phyloP scores from a whole-genome alignment of 1,284 basidiomycete species.

The Trichosporon faecale region DNA sequence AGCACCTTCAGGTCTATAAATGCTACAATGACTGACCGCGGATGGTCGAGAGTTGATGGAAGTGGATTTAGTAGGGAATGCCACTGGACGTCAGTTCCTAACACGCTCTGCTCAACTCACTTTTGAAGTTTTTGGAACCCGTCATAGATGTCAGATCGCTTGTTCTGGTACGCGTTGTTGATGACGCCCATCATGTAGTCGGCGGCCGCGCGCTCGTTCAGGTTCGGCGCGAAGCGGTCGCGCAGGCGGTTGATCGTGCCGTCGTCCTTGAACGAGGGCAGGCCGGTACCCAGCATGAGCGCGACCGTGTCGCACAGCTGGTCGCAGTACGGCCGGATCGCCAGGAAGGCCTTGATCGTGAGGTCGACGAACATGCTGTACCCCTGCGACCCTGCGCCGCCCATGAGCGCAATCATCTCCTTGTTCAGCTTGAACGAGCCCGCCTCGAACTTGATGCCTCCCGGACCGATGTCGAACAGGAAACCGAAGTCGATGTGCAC shows the following conservation, averaged over 20 bases:
- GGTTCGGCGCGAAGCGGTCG: slow-evolving; percentile 78
- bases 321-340: slow-evolving; percentile 83
- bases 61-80: slow-evolving; percentile 36
- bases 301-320: slow-evolving; percentile 84
- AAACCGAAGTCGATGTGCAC: slow-evolving; percentile 96
- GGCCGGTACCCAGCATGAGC: slow-evolving; percentile 89
- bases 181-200: slow-evolving; percentile 87
- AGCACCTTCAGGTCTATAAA: not conserved
- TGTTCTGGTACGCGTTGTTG: slow-evolving; percentile 90
- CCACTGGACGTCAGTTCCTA: slow-evolving; percentile 24
- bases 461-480: slow-evolving; percentile 84
- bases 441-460: slow-evolving; percentile 89
- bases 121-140: slow-evolving; percentile 60
- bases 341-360: slow-evolving; percentile 93
- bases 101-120: slow-evolving; percentile 26
- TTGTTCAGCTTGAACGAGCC: slow-evolving; percentile 96
- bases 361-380: slow-evolving; percentile 91
- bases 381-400: slow-evolving; percentile 85
- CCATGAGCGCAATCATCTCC: slow-evolving; percentile 98
- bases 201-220: slow-evolving; percentile 86
- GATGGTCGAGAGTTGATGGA: not conserved
- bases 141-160: slow-evolving; percentile 86
- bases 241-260: slow-evolving; percentile 79
- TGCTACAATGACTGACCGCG: slow-evolving; percentile 4
- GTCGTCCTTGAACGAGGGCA: slow-evolving; percentile 97